Evolutionary conservation across 1,284 basidiomycete genomes (phyloP).

Genomic region (Mycena citricolor): DNA sequence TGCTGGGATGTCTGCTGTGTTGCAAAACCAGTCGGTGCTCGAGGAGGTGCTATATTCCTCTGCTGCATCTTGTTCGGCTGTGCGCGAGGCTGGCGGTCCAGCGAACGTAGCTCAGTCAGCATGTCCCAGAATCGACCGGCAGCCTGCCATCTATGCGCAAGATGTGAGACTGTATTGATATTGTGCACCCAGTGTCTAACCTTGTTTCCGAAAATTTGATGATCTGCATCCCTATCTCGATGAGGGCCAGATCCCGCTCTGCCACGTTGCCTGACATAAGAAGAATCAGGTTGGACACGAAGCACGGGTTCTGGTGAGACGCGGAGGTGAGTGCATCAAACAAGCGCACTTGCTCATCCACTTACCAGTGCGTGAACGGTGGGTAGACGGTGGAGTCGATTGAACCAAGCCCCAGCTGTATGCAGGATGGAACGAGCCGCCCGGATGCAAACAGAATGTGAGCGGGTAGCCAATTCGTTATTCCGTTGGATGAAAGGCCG

Average conservation of each 20-base stretch:
- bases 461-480: slow-evolving; percentile 26
- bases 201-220: background rate
- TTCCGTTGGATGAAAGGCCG: slow-evolving; percentile 52
- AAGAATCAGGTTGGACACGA: slow-evolving; percentile 46
- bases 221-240: slow-evolving; percentile 53
- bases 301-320: slow-evolving; percentile 33
- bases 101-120: too few species aligned
- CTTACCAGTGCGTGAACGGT: background rate
- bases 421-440: slow-evolving; percentile 30
- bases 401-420: slow-evolving; percentile 19
- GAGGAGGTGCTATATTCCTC: too few species aligned
- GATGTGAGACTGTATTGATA: too few species aligned
- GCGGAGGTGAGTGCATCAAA: background rate
- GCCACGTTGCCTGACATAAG: background rate
- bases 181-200: background rate
- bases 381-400: background rate
- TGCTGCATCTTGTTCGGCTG: too few species aligned
- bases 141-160: slow-evolving; percentile 44
- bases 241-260: slow-evolving; percentile 61
- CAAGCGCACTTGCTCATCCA: too few species aligned
- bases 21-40: too few species aligned
- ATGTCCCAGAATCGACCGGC: slow-evolving; percentile 46
- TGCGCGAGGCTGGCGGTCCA: too few species aligned
- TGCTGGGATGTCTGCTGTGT: too few species aligned
- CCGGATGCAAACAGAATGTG: slow-evolving; percentile 30